These are phyloP conservation scores for Balamuthia mandrillaris DNA, from an alignment of 208 protist species.

Conservation along the genomic window DNA sequence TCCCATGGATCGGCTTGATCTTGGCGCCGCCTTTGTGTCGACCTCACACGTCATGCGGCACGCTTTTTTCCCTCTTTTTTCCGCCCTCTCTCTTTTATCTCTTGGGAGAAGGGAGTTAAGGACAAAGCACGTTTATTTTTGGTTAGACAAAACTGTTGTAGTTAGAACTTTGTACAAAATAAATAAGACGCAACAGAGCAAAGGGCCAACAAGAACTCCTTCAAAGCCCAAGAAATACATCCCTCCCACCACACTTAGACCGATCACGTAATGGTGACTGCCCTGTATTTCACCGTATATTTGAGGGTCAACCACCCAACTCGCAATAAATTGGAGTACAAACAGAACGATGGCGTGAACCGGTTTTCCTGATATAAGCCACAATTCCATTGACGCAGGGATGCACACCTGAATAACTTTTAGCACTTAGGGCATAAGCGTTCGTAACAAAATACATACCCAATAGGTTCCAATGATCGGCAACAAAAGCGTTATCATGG, in stretches of 20 bases:
- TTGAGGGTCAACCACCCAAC: constrained; percentile 7
- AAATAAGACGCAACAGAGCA: not conserved
- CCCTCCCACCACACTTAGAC: constrained; percentile 6
- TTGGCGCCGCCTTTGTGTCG: too few relatives aligned
- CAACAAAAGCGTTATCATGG: not conserved
- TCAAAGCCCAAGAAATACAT: constrained; percentile 20
- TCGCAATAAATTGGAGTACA: not conserved
- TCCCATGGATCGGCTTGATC: too few relatives aligned
- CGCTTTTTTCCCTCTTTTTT: too few relatives aligned
- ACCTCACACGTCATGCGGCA: too few relatives aligned
- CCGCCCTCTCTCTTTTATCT: too few relatives aligned
- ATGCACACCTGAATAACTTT: not conserved
- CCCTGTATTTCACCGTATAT: constrained; percentile 14
- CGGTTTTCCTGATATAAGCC: not conserved
- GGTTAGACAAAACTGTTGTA: too few relatives aligned
- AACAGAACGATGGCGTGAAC: constrained; percentile 28
- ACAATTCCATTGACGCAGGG: constrained; percentile 16
- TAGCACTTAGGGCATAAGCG: not conserved
- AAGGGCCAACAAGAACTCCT: not conserved
- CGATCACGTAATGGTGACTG: constrained; percentile 14
- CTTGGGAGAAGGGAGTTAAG: too few relatives aligned
- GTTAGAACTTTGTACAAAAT: constrained; percentile 40
- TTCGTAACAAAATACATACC: not conserved
- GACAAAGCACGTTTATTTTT: too few relatives aligned
- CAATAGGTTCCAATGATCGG: constrained; percentile 6